phyloP scores from a whole-genome alignment of 2,329 filamentous ascomycete genomes.

The Trichophaea hybrida region DNA sequence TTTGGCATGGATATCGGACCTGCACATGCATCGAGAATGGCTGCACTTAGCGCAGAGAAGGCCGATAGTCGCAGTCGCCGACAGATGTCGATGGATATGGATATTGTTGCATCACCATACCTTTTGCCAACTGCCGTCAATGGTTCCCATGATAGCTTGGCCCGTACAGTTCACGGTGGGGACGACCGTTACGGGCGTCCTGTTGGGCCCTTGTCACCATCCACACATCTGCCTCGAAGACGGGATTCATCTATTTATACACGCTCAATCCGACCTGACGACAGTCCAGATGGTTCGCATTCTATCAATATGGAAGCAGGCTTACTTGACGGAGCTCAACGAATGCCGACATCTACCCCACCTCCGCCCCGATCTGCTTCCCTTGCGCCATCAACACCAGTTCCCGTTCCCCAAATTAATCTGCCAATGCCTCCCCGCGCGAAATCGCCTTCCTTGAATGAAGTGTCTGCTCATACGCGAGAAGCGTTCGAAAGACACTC shows the following conservation, averaged over 20 bases:
- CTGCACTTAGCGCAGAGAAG: constrained; percentile 32
- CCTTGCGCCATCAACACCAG: not conserved
- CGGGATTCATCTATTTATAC: constrained; percentile 26
- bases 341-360: constrained; percentile 22
- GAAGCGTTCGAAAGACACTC: not conserved
- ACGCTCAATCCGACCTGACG: constrained; percentile 23
- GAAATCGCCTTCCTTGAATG: not conserved
- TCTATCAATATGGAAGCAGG: constrained; percentile 16
- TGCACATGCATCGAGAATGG: constrained; percentile 24
- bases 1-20: constrained; percentile 58
- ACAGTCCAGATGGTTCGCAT: constrained; percentile 22
- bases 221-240: constrained; percentile 5
- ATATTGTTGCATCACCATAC: constrained; percentile 62
- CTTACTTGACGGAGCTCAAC: constrained; percentile 18
- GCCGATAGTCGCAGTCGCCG: constrained; percentile 28
- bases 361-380: constrained; percentile 19
- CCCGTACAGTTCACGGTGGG: constrained; percentile 55
- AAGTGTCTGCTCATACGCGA: not conserved
- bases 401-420: constrained; percentile 12
- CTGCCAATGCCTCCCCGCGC: constrained; percentile 4
- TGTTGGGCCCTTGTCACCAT: constrained; percentile 5
- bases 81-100: constrained; percentile 53
- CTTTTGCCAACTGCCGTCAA: constrained; percentile 75
- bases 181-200: constrained; percentile 73
- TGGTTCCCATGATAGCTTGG: constrained; percentile 69